Conservation (phyloP, 116 monocot species). For the Papilionanthe hybrid region DNA sequence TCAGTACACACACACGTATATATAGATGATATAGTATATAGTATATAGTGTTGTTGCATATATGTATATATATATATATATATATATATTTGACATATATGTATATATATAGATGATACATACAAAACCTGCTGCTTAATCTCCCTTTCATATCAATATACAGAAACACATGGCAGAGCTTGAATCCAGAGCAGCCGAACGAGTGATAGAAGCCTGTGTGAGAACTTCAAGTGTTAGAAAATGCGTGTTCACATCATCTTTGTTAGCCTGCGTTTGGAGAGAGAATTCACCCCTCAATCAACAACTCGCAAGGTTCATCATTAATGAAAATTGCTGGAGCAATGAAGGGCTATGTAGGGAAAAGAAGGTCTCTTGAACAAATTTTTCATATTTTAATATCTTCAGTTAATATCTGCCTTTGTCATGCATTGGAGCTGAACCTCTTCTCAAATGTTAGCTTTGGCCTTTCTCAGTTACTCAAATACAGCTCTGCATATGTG, state of each 20-base stretch:
- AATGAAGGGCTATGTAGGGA: conserved; percentile 70
- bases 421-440: background rate
- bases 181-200: conserved; percentile 46
- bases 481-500: too few relatives aligned
- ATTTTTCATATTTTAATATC: too few relatives aligned
- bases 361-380: conserved; percentile 42
- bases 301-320: conserved; percentile 9
- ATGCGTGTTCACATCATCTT: conserved; percentile 86
- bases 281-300: conserved; percentile 13
- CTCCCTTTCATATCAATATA: background rate
- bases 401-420: background rate
- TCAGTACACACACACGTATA: too few relatives aligned
- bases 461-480: too few relatives aligned
- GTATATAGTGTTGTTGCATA: too few relatives aligned
- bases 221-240: conserved; percentile 49
- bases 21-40: too few relatives aligned
- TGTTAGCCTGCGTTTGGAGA: conserved; percentile 81
- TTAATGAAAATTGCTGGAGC: conserved; percentile 80
- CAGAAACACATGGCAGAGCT: conserved; percentile 84
- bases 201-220: conserved; percentile 69
- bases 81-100: too few relatives aligned
- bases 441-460: background rate
- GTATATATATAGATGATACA: too few relatives aligned
- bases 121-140: background rate
- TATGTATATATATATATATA: too few relatives aligned